Base-by-base conservation (phyloP, 495 filamentous ascomycete genomes). In the Hypoxylon cercidicola region DNA sequence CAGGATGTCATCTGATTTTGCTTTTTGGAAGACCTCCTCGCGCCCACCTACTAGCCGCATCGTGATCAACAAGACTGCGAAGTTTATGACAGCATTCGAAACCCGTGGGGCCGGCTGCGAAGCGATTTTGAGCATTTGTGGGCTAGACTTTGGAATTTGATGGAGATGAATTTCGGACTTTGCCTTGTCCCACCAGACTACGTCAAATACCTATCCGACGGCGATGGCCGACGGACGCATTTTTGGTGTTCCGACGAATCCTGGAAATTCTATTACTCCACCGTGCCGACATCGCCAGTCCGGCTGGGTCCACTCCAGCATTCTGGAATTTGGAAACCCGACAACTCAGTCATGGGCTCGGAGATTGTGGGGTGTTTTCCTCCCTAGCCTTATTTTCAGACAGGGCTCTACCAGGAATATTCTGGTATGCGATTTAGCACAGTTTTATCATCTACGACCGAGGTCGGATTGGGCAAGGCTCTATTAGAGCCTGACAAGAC, bases 211-310 rank as follows among this genome's bases (percentile, higher is more conserved):
- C n/a, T n/a, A n/a, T 28, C 54, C 15, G 13, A 6, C 39, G 15
- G 54, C 23, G 47, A 43, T 23, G 19, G 41, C 55, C 51, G 46
- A 47, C 13, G 41, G 23, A 55, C 23, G 32, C 51, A 52, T 39
- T 40, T 37, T 40, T 30, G 28, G 44, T 7, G 12, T 39, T 39
- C 43, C 16, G 47, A 54, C 58, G 57, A 67, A 67, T 67, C 53
- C 46, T 12, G 43, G 25, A 4, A 39, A 18, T 52, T 57, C 10
- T 23, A 67, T 61, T 67, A 62, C 64, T 59, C 58, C 41, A 62
- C 52, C 40, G 13, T 58, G 53, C 64, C 64, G 64, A 67, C 58
- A 62, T 67, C 64, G 64, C 64, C 53, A 58, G 23, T 62, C 47
- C 6, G 49, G 28, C 4, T 35, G n/a, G 64, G 41, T 60, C 64